Evolutionary conservation across 768 basidiomycete genomes (phyloP).

Genomic region (Rhodotorula paludigena): DNA sequence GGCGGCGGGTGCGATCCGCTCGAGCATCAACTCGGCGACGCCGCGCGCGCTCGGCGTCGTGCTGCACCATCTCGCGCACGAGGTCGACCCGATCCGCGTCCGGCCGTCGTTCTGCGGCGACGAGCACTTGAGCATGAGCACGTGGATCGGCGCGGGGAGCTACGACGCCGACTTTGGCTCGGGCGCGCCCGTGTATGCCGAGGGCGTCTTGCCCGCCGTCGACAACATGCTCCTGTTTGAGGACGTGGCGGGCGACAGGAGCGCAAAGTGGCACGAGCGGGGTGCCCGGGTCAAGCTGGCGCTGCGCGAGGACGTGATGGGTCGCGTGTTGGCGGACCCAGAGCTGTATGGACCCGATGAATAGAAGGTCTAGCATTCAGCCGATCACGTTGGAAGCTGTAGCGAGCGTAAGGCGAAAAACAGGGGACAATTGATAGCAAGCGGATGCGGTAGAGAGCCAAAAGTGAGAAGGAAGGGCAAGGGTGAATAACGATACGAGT

Average conservation of each 20-base stretch:
- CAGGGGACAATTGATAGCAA: no score
- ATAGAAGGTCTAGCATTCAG: no score
- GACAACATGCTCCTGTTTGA: not conserved
- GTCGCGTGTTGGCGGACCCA: not conserved
- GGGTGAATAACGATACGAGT: no score
- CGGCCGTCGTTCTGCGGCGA: not conserved
- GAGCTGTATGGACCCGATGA: no score
- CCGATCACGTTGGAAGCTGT: no score
- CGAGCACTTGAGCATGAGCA: not conserved
- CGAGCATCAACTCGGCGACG: not conserved
- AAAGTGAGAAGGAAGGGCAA: no score
- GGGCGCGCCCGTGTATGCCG: not conserved
- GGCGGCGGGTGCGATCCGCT: not conserved
- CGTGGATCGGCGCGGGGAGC: not conserved
- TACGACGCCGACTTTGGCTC: not conserved
- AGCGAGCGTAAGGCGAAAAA: no score
- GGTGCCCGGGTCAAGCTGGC: not conserved
- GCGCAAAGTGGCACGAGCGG: not conserved
- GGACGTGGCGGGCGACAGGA: not conserved
- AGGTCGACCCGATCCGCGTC: not conserved
- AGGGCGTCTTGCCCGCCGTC: not conserved
- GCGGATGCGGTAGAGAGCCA: no score
- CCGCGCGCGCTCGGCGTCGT: not conserved
- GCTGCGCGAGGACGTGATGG: not conserved
- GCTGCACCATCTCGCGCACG: not conserved